Percentiles rank a stretch among this genome's conserved stretches.
Conservation (phyloP, 2,329 filamentous ascomycete genomes). For the Colletotrichum sp. region DNA sequence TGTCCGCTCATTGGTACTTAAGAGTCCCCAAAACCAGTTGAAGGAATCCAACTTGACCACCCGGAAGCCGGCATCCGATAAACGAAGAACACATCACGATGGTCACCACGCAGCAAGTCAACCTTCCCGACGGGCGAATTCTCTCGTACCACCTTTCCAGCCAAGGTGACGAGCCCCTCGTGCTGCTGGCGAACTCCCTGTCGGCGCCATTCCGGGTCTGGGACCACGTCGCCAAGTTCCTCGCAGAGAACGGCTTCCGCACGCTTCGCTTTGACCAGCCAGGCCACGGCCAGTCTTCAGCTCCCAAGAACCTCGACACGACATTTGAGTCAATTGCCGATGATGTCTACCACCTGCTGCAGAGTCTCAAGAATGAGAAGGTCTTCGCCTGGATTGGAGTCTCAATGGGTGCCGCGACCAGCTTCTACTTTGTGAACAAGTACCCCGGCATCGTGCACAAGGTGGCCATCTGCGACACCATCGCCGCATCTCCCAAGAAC, state of each 20-base stretch:
- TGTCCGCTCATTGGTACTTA: background rate
- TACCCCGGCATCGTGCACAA: conserved; percentile 42
- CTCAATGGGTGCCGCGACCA: conserved; percentile 48
- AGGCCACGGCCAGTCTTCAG: conserved; percentile 44
- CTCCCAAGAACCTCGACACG: conserved; percentile 36
- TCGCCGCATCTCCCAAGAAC: conserved; percentile 41
- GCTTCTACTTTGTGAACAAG: conserved; percentile 41
- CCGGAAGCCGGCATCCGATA: conserved; percentile 20
- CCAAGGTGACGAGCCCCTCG: conserved; percentile 29
- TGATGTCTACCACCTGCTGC: conserved; percentile 40
- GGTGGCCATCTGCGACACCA: conserved; percentile 45
- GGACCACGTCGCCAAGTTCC: conserved; percentile 41
- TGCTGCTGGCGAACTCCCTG: conserved; percentile 46
- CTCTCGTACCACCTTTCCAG: conserved; percentile 34
- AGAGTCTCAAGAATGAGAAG: conserved; percentile 31
- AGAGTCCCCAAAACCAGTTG: background rate
- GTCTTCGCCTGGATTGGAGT: conserved; percentile 49
- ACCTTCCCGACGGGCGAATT: conserved; percentile 30
- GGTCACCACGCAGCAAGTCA: conserved; percentile 25
- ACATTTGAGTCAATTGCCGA: conserved; percentile 44
- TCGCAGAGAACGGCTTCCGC: conserved; percentile 40
- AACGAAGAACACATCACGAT: conserved; percentile 26
- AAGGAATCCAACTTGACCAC: background rate
- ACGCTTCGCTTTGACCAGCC: conserved; percentile 48
- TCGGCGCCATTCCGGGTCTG: conserved; percentile 39